Conservation (phyloP, 345 rosid genomes). For the Capsella bursapastoris region DNA sequence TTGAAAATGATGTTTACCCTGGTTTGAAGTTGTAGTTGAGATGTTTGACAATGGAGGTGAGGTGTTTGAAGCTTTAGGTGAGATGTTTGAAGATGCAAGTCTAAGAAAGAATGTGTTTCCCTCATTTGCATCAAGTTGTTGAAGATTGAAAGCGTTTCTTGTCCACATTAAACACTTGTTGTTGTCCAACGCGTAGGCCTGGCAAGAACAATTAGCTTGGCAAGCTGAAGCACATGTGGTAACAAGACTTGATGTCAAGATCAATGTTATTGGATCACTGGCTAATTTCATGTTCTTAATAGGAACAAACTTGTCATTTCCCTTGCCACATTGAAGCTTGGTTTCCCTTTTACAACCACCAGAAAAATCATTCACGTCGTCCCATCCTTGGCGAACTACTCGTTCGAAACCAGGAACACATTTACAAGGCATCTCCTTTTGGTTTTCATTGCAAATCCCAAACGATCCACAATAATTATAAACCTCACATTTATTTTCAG, state of each 20-base stretch:
- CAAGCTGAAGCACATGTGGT: background rate
- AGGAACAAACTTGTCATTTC: background rate
- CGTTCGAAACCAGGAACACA: slow-evolving; percentile 1
- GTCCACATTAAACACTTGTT: background rate
- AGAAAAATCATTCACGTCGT: background rate
- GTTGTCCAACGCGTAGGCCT: background rate
- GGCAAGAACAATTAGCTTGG: background rate
- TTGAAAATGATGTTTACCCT: too few species aligned
- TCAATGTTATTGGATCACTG: background rate
- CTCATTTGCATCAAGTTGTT: background rate
- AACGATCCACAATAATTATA: background rate
- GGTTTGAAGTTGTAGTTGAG: too few species aligned
- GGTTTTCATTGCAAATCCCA: background rate
- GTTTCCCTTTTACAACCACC: background rate
- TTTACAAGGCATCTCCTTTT: background rate
- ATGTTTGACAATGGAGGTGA: too few species aligned
- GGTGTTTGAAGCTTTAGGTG: too few species aligned
- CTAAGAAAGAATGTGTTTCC: background rate
- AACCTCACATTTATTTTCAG: background rate
- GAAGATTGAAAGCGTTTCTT: background rate
- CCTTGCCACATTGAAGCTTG: background rate
- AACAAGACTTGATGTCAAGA: background rate
- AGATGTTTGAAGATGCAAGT: background rate
- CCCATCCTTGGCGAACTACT: too few species aligned
- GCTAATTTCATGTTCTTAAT: background rate